Evolutionary conservation across 805 yeast species (phyloP), one percentile per base, ranked within the genome.

Genomic region (Pichia manshurica): DNA sequence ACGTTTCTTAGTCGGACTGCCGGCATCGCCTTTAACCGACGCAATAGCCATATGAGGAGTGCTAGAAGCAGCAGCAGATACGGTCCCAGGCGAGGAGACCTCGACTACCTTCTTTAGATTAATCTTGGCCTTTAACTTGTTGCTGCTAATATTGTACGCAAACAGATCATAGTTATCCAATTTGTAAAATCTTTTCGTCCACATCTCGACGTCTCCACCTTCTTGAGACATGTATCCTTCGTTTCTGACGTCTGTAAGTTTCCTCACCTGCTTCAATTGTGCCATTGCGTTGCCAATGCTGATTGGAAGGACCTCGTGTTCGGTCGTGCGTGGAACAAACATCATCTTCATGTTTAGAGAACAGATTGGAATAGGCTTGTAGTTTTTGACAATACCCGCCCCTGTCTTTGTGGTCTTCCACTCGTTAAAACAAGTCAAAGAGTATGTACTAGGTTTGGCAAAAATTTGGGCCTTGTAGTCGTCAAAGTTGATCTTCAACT

Each of bases 221-320:
- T 84, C 87, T 66, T 90, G 98, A 56, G 80, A 79, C 67, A 91
- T 68, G 58, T 70, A 82, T 0, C 97, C 97, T 60, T 84, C 83
- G 57, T 69, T 68, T 2, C 44, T 47, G 17, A 70, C 56, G 5
- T 54, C 42, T 53, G 45, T 13, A 3, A 49, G 40, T 29, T 68
- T 58, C 16, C 58, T 57, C 20, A 67, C 61, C 54, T 75, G 69
- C 5, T 62, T 49, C 9, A 74, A 61, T 53, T 76, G 70, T 12
- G 65, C 68, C 12, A 64, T 54, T n/a, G 80, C 81, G 43, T 77
- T 66, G 45, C 73, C 73, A 55, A 86, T 79, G 46, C 88, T 82
- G 21, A 81, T 76, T 6, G 95, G 96, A 48, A 87, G 71, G 7
- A 75, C 67, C 61, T 87, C 95, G 44, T 69, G 60, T 10, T 71